Evolutionary conservation across 441 rosid species (phyloP), one percentile per base, ranked within the genome.

Genomic region (Mallotus japonicus): DNA sequence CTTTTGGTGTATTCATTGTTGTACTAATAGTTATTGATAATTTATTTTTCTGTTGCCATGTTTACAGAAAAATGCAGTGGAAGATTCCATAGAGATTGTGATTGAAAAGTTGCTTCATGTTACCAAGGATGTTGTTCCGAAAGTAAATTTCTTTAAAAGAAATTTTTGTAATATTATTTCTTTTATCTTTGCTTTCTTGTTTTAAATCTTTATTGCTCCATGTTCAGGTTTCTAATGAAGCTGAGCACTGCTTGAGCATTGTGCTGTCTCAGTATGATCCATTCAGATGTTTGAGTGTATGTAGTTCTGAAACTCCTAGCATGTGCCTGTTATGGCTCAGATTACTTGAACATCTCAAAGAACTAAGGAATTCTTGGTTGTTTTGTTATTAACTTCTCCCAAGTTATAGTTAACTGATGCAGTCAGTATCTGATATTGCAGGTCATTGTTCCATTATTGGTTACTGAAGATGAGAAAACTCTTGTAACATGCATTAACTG

Each of bases 281-380:
- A 72, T 91, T 89, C 84, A 88, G 97, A 91, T 89, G 96, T 87
- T 85, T 95, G 80, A 91, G 93, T 78, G 99, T 95, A 93, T 20
- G 92, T 84, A 69, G 19, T 65, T 73, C 70, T 64, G 67, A 55
- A 40, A 65, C 65, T 58, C 72, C 74, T 16, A 65, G 70, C 59
- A 65, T 74, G 76, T 62, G 60, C 54, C 60, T 70, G 42, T 12
- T 12, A 32, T 32, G 19, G 10, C 73, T 57, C 44, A 47, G 15
- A 40, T 62, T 15, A 22, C 53, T 47, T 24, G 57, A n/a, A 32
- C 13, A 67, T 67, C 53, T 75, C 51, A 15, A 47, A 37, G 65
- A 49, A 50, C 63, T 16, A 54, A 54, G 17, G 4, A 8, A 54
- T 32, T 22, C 59, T 49, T 17, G 17, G 57, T 70, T 60, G 37